Percentiles rank a stretch among this genome's conserved stretches.
Conservation (phyloP, 768 basidiomycete genomes). For the Tylopilus intermedius region DNA sequence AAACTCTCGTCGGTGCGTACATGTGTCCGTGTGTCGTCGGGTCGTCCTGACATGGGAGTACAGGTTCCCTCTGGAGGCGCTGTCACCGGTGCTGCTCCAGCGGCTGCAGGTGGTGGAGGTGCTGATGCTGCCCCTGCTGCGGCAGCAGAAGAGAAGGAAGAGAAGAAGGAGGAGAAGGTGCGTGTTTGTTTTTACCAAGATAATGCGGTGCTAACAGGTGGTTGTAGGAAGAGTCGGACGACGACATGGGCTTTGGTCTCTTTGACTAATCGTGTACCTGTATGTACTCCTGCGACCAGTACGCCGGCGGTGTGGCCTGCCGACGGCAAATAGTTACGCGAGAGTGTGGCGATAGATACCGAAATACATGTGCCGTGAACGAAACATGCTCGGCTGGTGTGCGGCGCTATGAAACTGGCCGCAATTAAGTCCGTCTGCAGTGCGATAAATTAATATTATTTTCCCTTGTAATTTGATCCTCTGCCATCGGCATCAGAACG, state of each 20-base stretch:
- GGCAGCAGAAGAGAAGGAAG: slow-evolving; percentile 75
- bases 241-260: slow-evolving; percentile 98
- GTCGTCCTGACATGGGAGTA: slow-evolving; percentile 3
- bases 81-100: slow-evolving; percentile 49
- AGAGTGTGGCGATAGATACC: slow-evolving; percentile 13
- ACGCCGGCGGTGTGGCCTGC: slow-evolving; percentile 22
- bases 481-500: slow-evolving; percentile 25
- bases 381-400: neutral
- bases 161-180: slow-evolving; percentile 84
- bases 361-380: slow-evolving; percentile 10
- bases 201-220: slow-evolving; percentile 1
- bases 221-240: slow-evolving; percentile 84
- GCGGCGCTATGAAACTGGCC: neutral
- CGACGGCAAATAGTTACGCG: slow-evolving; percentile 24
- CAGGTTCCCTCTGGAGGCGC: slow-evolving; percentile 88
- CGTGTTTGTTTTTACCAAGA: slow-evolving; percentile 18
- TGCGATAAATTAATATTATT: slow-evolving; percentile 3
- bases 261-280: slow-evolving; percentile 65
- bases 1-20: slow-evolving; percentile 88
- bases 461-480: slow-evolving; percentile 6
- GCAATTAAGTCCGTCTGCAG: slow-evolving; percentile 1
- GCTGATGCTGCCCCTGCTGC: slow-evolving; percentile 48
- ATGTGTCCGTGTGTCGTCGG: slow-evolving; percentile 1
- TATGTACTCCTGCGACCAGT: neutral
- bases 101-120: slow-evolving; percentile 44